Evolutionary conservation across 805 yeast genomes (phyloP).

Genomic region (Candida sanyiensis): DNA sequence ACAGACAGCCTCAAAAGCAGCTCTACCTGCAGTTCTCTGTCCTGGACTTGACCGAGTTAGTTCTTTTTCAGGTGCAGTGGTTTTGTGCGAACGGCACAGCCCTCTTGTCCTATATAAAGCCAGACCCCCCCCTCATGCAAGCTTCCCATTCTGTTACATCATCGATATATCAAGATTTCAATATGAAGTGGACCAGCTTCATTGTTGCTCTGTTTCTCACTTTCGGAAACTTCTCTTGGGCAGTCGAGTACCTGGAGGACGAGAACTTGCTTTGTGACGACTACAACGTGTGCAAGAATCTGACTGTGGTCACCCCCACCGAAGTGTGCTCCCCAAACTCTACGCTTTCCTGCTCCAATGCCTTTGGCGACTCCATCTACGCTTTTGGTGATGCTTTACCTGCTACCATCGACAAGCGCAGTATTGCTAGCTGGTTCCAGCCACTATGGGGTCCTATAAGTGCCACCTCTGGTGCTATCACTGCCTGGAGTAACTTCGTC

Average conservation of each 20-base stretch:
- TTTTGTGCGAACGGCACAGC: no score
- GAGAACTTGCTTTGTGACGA: conserved; percentile 1
- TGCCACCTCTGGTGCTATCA: background rate
- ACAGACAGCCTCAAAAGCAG: no score
- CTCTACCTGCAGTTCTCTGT: no score
- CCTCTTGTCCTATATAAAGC: no score
- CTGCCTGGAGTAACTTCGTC: background rate
- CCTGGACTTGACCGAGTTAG: no score
- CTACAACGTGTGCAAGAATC: background rate
- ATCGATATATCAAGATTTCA: no score
- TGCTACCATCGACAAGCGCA: background rate
- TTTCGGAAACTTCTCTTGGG: no score
- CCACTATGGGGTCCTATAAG: background rate
- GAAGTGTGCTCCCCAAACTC: conserved; percentile 2
- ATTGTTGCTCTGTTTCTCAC: no score
- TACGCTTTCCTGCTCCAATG: background rate
- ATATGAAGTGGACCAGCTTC: no score
- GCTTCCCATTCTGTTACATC: no score
- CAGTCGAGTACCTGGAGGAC: background rate
- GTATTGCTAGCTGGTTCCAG: background rate
- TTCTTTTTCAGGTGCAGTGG: no score
- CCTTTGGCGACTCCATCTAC: background rate
- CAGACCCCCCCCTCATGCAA: no score
- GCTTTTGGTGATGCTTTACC: background rate
- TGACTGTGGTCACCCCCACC: conserved; percentile 1